Base-by-base conservation (phyloP, 108 stramenopile species). In the Cyclotella sp. region DNA sequence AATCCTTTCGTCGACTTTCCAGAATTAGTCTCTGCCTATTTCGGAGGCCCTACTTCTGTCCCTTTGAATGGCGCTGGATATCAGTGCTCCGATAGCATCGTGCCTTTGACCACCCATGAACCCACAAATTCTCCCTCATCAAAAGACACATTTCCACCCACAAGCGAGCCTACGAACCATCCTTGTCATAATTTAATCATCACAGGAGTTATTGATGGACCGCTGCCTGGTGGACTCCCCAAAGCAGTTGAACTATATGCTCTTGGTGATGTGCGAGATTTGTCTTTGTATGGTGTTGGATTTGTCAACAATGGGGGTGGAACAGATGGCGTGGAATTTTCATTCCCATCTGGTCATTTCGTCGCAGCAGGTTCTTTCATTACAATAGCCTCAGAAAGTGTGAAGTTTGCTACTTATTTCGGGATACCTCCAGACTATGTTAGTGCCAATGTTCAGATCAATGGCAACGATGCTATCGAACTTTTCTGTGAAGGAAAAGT, bases 1-100 rank as follows among this genome's bases (percentile, higher is more conserved):
- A 95, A 95, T 73, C 85, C 88, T 16, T 95, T 93, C 83, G 83
- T 95, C 13, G 94, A 93, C 64, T 84, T 77, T 68, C 94, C 91
- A 46, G 85, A 93, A 24, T 75, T 89, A 41, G 91, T 84, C 1
- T 16, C 30, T 7, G 28, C 19, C 0, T 58, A 89, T 22, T 87
- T 78, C 62, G 79, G 73, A 11, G 16, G 9, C 7, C 58, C 79
- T 16, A 13, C 15, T 6, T 18, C 63, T 57, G 34, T 66, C 8
- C 63, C 53, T 40, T 27, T n/a, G 27, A 28, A 79, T 55, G 78
- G 78, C 8, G 53, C 34, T 34, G 79, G 79, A 40, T 79, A 79
- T 54, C 14, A 71, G 43, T 78, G 76, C 39, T 57, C 55, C n/a
- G 22, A 12, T 57, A n/a, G 30, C 14, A 61, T 34, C 34, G 7